phyloP scores from a whole-genome alignment of 441 rosid species.

The Populus hybrid region DNA sequence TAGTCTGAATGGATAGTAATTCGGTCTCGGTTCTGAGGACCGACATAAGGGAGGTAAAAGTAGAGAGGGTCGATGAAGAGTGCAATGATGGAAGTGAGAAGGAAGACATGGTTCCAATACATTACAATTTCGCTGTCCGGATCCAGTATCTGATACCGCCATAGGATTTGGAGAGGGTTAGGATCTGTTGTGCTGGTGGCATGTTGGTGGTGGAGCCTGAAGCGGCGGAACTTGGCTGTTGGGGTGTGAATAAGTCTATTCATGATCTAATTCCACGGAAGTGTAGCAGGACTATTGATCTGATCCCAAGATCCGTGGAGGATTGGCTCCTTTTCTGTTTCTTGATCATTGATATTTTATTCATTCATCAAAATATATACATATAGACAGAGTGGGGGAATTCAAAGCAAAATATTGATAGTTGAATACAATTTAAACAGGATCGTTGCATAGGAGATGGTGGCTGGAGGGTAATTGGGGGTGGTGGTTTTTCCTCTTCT shows the following conservation, averaged over 20 bases:
- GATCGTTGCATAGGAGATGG: too few relatives aligned
- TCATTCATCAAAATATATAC: neutral
- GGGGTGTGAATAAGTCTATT: slow-evolving; percentile 7
- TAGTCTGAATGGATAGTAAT: neutral
- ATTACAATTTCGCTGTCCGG: slow-evolving; percentile 66
- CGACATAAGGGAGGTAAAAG: slow-evolving; percentile 58
- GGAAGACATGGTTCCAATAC: slow-evolving; percentile 78
- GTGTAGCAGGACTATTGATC: neutral
- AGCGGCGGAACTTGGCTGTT: slow-evolving; percentile 18
- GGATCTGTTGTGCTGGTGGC: slow-evolving; percentile 28
- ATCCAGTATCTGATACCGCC: slow-evolving; percentile 64
- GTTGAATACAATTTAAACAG: too few relatives aligned
- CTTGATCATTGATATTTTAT: neutral
- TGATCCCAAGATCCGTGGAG: neutral
- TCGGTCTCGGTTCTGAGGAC: neutral
- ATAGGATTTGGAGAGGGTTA: slow-evolving; percentile 44
- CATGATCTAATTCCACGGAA: neutral
- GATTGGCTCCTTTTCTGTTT: neutral
- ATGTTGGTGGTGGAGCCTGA: slow-evolving; percentile 18
- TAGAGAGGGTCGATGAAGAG: slow-evolving; percentile 84
- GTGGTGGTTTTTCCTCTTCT: too few relatives aligned
- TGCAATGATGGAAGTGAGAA: slow-evolving; percentile 66
- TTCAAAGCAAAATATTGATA: too few relatives aligned
- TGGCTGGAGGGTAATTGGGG: too few relatives aligned
- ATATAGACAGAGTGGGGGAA: neutral